Percentiles rank a stretch among this genome's conserved stretches.
Conservation (phyloP, 768 basidiomycete species). For the Xanthoconium stramineum region DNA sequence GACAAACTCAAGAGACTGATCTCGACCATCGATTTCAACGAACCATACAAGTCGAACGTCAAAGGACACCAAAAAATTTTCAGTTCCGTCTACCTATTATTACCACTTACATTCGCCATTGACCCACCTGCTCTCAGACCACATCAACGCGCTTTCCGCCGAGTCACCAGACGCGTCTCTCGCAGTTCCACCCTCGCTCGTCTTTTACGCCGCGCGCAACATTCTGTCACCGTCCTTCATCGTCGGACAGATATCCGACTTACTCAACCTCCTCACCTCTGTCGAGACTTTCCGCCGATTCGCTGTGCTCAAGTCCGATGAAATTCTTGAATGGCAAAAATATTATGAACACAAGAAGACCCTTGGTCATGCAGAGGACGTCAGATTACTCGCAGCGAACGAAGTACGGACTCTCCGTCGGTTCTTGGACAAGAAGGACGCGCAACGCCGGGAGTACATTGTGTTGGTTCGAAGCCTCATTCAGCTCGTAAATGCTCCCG, state of each 20-base stretch:
- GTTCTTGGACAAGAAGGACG: conserved; percentile 13
- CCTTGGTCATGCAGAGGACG: conserved; percentile 2
- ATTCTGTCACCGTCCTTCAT: conserved; percentile 29
- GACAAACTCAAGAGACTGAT: conserved; percentile 9
- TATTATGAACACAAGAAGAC: conserved; percentile 17
- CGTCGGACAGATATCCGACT: conserved; percentile 30
- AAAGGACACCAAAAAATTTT: conserved; percentile 14
- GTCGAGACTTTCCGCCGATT: conserved; percentile 25
- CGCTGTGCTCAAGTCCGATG: conserved; percentile 12
- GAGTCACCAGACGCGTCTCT: background rate
- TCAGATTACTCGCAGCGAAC: conserved; percentile 17
- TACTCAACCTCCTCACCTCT: conserved; percentile 22
- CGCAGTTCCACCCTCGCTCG: conserved; percentile 11
- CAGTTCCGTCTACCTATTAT: conserved; percentile 6
- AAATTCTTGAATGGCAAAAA: conserved; percentile 26
- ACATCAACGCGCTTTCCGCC: background rate
- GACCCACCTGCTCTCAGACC: conserved; percentile 8
- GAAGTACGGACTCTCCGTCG: conserved; percentile 12
- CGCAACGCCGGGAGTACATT: conserved; percentile 22
- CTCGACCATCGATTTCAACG: conserved; percentile 17
- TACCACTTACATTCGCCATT: background rate
- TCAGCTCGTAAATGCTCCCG: conserved; percentile 13
- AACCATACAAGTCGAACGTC: conserved; percentile 3
- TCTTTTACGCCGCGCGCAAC: conserved; percentile 29
- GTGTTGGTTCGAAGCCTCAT: conserved; percentile 21